These are phyloP conservation scores for Fusarium neocosmosporiellum DNA, from an alignment of 2,329 filamentous ascomycete genomes.

Conservation along the genomic window DNA sequence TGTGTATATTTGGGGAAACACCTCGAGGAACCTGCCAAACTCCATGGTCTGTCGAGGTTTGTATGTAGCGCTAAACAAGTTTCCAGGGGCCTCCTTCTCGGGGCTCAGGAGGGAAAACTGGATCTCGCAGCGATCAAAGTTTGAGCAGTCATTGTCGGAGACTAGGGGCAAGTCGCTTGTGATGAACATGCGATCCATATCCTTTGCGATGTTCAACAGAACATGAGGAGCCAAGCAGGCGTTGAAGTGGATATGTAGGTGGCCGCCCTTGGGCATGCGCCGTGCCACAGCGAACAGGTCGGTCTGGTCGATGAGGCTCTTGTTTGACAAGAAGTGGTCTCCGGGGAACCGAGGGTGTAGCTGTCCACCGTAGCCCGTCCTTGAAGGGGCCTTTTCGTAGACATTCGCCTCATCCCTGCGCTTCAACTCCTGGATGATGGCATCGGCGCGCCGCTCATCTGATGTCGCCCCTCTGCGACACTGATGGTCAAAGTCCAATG, in stretches of 20 bases:
- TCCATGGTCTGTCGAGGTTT: constrained; percentile 56
- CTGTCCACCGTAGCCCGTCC: constrained; percentile 56
- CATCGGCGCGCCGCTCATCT: constrained; percentile 52
- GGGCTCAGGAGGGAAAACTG: constrained; percentile 66
- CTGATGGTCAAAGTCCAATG: constrained; percentile 54
- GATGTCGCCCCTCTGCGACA: constrained; percentile 48
- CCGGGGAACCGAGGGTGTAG: constrained; percentile 58
- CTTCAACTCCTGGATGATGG: constrained; percentile 54
- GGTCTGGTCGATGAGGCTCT: constrained; percentile 65
- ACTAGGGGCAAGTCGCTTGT: constrained; percentile 66
- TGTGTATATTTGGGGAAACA: constrained; percentile 45
- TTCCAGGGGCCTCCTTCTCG: constrained; percentile 49
- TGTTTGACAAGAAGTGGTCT: constrained; percentile 70
- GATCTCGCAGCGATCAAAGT: constrained; percentile 67
- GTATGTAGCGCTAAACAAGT: constrained; percentile 64
- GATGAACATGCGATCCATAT: constrained; percentile 75
- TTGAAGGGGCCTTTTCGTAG: constrained; percentile 48
- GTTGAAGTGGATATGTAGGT: constrained; percentile 83
- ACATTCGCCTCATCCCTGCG: constrained; percentile 49
- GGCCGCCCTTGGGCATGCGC: constrained; percentile 75
- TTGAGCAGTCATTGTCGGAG: constrained; percentile 50
- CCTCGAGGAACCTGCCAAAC: constrained; percentile 54
- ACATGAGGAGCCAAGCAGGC: constrained; percentile 73
- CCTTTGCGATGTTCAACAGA: constrained; percentile 66
- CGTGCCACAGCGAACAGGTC: constrained; percentile 66